Evolutionary conservation across 441 rosid species (phyloP).

Genomic region (Erodium trifolium): DNA sequence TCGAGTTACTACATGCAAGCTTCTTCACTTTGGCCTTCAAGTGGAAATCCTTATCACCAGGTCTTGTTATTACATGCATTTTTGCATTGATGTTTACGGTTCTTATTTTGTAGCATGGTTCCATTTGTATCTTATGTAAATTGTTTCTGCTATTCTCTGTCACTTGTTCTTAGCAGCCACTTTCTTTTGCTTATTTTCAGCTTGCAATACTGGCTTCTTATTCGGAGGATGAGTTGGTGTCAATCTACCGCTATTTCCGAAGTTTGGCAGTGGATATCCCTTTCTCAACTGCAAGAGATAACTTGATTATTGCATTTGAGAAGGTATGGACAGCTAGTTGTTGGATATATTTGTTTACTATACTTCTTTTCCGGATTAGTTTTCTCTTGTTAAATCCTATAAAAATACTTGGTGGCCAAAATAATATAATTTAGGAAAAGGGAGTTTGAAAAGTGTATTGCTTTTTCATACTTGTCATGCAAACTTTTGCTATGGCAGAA

Average conservation of each 20-base stretch:
- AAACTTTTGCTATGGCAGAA: constrained; percentile 11
- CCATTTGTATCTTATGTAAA: not conserved
- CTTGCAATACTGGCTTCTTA: constrained; percentile 20
- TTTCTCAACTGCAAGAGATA: constrained; percentile 22
- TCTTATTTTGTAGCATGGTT: not conserved
- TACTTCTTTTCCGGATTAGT: constrained; percentile 1
- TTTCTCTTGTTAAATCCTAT: not conserved
- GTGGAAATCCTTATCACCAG: constrained; percentile 23
- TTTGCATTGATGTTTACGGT: not conserved
- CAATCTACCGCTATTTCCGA: constrained; percentile 19
- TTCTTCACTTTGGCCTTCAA: constrained; percentile 21
- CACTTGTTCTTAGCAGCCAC: not conserved
- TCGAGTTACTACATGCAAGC: constrained; percentile 21
- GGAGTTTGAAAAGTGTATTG: not conserved
- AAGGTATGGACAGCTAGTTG: constrained; percentile 9
- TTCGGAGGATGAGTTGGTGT: constrained; percentile 17
- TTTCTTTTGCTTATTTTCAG: constrained; percentile 8
- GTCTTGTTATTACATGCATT: constrained; percentile 5
- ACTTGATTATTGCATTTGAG: constrained; percentile 20
- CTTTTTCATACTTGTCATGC: not conserved
- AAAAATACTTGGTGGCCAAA: not conserved
- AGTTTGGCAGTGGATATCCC: constrained; percentile 23
- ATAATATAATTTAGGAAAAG: not conserved
- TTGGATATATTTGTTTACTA: not conserved
- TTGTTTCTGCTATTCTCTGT: not conserved